A percentile compares a stretch with the other conserved stretches of the same genome.
Evolutionary conservation across 1,284 basidiomycete species (phyloP).

Genomic region (Papiliotrema laurentii): DNA sequence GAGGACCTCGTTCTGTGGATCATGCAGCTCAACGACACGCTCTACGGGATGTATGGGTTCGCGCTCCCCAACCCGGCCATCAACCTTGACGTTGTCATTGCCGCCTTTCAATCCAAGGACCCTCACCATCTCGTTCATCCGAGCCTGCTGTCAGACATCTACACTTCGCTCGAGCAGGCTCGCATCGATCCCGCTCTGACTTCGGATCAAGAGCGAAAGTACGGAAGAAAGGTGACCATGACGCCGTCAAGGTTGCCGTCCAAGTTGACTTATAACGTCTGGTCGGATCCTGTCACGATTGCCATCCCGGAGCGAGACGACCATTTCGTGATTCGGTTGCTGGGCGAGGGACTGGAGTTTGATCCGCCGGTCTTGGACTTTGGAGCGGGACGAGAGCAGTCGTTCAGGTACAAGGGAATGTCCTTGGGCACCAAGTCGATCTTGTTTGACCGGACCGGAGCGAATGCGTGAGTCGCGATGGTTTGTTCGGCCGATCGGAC

Average conservation of each 20-base stretch:
- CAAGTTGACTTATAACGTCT: slow-evolving; percentile 73
- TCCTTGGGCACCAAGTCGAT: slow-evolving; percentile 75
- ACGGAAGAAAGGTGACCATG: slow-evolving; percentile 54
- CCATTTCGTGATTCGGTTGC: slow-evolving; percentile 69
- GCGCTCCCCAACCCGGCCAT: slow-evolving; percentile 62
- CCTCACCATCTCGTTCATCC: slow-evolving; percentile 63
- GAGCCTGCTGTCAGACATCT: slow-evolving; percentile 68
- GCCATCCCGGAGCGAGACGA: slow-evolving; percentile 76
- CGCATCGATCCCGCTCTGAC: slow-evolving; percentile 67
- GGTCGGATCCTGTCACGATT: slow-evolving; percentile 78
- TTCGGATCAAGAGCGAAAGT: slow-evolving; percentile 33
- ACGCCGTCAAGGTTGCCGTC: slow-evolving; percentile 65
- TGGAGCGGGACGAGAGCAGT: slow-evolving; percentile 68
- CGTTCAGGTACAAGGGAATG: slow-evolving; percentile 75
- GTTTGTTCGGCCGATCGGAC: background rate
- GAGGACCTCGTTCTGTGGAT: slow-evolving; percentile 75
- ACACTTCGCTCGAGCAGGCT: slow-evolving; percentile 67
- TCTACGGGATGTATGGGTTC: slow-evolving; percentile 52
- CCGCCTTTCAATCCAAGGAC: slow-evolving; percentile 72
- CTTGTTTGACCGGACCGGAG: slow-evolving; percentile 71
- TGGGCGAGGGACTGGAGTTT: slow-evolving; percentile 78
- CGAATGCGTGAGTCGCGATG: slow-evolving; percentile 58
- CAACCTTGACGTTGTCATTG: slow-evolving; percentile 67
- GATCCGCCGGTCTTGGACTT: slow-evolving; percentile 79
- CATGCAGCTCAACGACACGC: slow-evolving; percentile 57